Conservation (phyloP, 2,329 filamentous ascomycete genomes). For the Monosporascus cannonballus region DNA sequence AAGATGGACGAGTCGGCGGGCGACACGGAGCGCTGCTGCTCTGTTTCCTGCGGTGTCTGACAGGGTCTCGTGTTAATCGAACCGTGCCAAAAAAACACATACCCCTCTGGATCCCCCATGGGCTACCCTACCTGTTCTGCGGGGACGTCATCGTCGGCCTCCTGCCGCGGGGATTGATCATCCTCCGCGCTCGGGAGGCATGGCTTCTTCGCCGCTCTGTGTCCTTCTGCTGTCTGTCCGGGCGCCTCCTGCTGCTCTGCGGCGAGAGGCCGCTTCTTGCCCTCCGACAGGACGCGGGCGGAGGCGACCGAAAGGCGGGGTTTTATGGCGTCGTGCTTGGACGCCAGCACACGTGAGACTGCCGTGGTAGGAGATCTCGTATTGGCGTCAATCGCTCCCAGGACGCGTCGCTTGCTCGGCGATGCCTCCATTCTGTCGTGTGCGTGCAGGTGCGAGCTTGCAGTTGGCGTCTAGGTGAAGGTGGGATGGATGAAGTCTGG, state of each 20-base stretch:
- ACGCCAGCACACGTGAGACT: slow-evolving; percentile 6
- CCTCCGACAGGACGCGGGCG: slow-evolving; percentile 1
- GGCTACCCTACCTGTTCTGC: too few relatives aligned
- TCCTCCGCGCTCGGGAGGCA: slow-evolving; percentile 9
- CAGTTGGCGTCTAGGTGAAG: too few relatives aligned
- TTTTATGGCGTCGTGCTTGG: slow-evolving; percentile 11
- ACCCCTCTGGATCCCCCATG: too few relatives aligned
- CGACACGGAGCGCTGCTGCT: slow-evolving; percentile 21
- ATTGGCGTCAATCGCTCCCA: slow-evolving; percentile 23
- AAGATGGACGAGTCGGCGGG: slow-evolving; percentile 44
- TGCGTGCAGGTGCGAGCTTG: neutral
- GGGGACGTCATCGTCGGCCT: slow-evolving; percentile 1
- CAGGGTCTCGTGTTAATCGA: neutral
- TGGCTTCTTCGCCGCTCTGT: slow-evolving; percentile 14
- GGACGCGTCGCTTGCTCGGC: slow-evolving; percentile 24
- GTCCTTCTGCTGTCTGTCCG: neutral
- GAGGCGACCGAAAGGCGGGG: slow-evolving; percentile 3
- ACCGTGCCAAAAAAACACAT: too few relatives aligned
- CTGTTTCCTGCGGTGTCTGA: neutral
- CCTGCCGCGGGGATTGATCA: neutral
- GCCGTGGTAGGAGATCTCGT: slow-evolving; percentile 14
- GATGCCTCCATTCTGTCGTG: slow-evolving; percentile 17
- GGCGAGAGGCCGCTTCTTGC: slow-evolving; percentile 14
- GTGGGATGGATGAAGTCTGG: too few relatives aligned
- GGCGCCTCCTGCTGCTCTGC: slow-evolving; percentile 3